A percentile compares a stretch with the other conserved stretches of the same genome.
phyloP scores from a whole-genome alignment of 805 yeast genomes.

The Ogataea ganodermae region DNA sequence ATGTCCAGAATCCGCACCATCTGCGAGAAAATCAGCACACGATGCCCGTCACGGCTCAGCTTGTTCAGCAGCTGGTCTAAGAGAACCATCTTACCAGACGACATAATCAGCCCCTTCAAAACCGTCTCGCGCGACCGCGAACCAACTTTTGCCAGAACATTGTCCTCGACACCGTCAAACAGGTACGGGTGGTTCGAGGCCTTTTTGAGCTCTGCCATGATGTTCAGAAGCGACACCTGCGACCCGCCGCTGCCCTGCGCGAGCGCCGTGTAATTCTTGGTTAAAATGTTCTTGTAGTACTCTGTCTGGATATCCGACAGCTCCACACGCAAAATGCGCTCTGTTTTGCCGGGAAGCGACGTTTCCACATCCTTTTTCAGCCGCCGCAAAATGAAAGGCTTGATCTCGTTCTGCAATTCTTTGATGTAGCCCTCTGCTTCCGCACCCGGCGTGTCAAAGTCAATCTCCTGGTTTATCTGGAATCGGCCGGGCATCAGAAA shows the following conservation, averaged over 20 bases:
- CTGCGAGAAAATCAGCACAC: constrained; percentile 93
- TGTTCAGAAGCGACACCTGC: constrained; percentile 84
- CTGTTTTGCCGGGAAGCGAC: constrained; percentile 93
- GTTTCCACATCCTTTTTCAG: constrained; percentile 97
- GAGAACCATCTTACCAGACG: constrained; percentile 97
- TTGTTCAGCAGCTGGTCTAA: constrained; percentile 85
- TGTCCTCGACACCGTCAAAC: constrained; percentile 89
- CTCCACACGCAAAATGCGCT: constrained; percentile 92
- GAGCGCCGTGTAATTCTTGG: constrained; percentile 89
- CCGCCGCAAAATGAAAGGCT: constrained; percentile 91
- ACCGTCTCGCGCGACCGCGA: constrained; percentile 71
- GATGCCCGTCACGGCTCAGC: constrained; percentile 88
- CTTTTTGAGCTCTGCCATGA: constrained; percentile 94
- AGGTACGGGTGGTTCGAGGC: constrained; percentile 97
- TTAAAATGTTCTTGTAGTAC: constrained; percentile 89
- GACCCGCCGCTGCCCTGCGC: constrained; percentile 78
- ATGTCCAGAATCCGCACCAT: constrained; percentile 98
- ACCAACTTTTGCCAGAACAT: constrained; percentile 66
- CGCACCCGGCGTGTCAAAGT: constrained; percentile 84
- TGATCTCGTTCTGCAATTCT: constrained; percentile 77
- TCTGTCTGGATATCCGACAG: constrained; percentile 93
- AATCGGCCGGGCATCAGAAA: constrained; percentile 96
- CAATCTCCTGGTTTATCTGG: constrained; percentile 89
- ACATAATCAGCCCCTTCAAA: constrained; percentile 91
- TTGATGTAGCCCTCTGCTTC: constrained; percentile 89